These are phyloP conservation scores for Debaryomyces sp. DNA, from an alignment of 1,139 yeast species.

Conservation along the genomic window DNA sequence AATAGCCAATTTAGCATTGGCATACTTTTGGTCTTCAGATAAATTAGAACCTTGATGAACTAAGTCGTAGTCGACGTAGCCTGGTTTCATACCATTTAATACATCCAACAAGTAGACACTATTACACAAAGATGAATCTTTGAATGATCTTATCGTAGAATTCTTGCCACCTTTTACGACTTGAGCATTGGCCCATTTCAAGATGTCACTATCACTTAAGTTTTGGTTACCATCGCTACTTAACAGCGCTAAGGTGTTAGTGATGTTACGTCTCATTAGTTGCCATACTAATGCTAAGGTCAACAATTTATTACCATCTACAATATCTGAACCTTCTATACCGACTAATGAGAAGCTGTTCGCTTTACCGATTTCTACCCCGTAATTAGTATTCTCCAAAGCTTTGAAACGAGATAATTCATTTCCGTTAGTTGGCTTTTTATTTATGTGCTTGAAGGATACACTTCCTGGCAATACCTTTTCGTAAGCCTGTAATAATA, in stretches of 20 bases:
- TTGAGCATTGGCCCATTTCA: conserved; percentile 91
- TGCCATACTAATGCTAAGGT: conserved; percentile 99
- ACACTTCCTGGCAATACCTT: conserved; percentile 95
- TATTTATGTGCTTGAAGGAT: conserved; percentile 77
- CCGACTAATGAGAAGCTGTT: conserved; percentile 93
- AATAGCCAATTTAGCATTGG: conserved; percentile 95
- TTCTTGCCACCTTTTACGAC: conserved; percentile 82
- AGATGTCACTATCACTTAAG: conserved; percentile 79
- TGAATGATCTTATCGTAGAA: conserved; percentile 74
- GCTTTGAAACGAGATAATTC: conserved; percentile 92
- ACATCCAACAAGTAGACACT: conserved; percentile 88
- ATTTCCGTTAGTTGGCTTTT: conserved; percentile 69
- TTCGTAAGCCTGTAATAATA: conserved; percentile 89
- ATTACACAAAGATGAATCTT: conserved; percentile 72
- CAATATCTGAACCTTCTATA: conserved; percentile 96
- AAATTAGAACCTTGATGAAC: conserved; percentile 71
- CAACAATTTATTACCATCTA: conserved; percentile 87
- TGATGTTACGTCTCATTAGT: conserved; percentile 94
- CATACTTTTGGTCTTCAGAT: conserved; percentile 79
- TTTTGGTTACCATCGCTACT: conserved; percentile 64
- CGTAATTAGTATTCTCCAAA: conserved; percentile 93
- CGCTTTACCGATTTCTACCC: conserved; percentile 93
- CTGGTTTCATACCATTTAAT: conserved; percentile 91
- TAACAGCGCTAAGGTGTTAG: conserved; percentile 74
- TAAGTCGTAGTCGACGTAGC: conserved; percentile 93